These are phyloP conservation scores for Biscogniauxia marginata DNA, from an alignment of 2,329 filamentous ascomycete genomes.

Conservation along the genomic window DNA sequence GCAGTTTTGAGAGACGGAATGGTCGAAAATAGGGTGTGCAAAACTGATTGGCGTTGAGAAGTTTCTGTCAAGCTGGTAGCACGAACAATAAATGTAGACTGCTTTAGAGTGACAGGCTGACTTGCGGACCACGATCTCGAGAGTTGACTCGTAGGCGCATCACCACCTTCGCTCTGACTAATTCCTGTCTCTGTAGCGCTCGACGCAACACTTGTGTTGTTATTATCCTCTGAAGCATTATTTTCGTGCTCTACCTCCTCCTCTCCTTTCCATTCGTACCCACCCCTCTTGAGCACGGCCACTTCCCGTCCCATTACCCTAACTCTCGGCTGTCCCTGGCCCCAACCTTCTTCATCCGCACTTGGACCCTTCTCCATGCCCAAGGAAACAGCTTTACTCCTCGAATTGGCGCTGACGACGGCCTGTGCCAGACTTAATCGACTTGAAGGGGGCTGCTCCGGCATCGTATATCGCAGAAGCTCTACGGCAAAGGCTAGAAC, in stretches of 20 bases:
- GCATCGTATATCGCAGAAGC: constrained; percentile 76
- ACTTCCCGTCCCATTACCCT: constrained; percentile 72
- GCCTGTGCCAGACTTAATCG: constrained; percentile 80
- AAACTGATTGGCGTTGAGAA: constrained; percentile 40
- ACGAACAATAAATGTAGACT: constrained; percentile 58
- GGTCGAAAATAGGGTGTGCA: constrained; percentile 48
- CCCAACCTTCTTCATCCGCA: constrained; percentile 70
- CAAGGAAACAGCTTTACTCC: constrained; percentile 71
- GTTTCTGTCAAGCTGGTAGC: constrained; percentile 41
- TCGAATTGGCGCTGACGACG: constrained; percentile 78
- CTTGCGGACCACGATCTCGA: constrained; percentile 50
- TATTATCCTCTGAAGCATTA: constrained; percentile 9
- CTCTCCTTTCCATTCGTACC: constrained; percentile 61
- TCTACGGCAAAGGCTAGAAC: constrained; percentile 78
- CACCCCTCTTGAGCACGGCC: constrained; percentile 73
- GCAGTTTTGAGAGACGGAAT: constrained; percentile 53
- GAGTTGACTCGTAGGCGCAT: constrained; percentile 17
- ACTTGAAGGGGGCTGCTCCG: constrained; percentile 81
- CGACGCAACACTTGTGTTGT: constrained; percentile 10
- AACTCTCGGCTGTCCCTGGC: constrained; percentile 71
- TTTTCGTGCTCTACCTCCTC: constrained; percentile 27
- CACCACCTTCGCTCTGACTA: constrained; percentile 14
- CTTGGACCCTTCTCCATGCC: constrained; percentile 66
- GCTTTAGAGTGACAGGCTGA: constrained; percentile 48
- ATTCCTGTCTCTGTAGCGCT: constrained; percentile 15